Evolutionary conservation across 73 alveolate species (phyloP), one percentile per base, ranked within the genome.

Genomic region (Stentor coeruleus): DNA sequence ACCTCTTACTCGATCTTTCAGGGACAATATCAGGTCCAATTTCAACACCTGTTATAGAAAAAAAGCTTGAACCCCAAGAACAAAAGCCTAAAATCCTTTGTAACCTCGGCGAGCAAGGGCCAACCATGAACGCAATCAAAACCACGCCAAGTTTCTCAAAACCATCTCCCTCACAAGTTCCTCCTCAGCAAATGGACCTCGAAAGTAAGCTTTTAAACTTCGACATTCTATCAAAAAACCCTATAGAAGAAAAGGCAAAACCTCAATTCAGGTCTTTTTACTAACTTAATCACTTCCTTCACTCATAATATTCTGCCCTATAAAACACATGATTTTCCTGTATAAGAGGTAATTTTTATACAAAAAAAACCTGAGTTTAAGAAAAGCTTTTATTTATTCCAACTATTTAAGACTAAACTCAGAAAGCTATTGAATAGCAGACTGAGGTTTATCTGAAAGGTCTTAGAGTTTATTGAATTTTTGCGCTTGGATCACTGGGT

Each of bases 31-130:
- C 66, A 6, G 66, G 66, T 49, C 66, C 66, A 11, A n/a, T n/a
- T n/a, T n/a, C n/a, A n/a, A 20, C 66, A 6, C 66, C 66, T 11
- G 28, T 20, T 11, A 49, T 20, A 6, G 28, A 6, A 49, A 20
- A 6, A 6, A 49, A 49, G 66, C 20, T 20, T 11, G 66, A 49
- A 49, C 6, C 20, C 66, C 66, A 49, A 49, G n/a, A n/a, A n/a
- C n/a, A n/a, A n/a, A n/a, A n/a, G n/a, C n/a, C n/a, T n/a, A 49
- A 49, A 49, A 20, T 49, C 66, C 20, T 20, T 20, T 49, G 66
- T 20, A 49, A 49, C 66, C 6, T 49, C 66, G 66, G 66, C 20
- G 66, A 49, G 66, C 66, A 49, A 49, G 66, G 66, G 6, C 66
- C 66, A 49, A 11, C 66, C 6, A 6, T 49, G 6, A 6, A 11